A percentile compares a stretch with the other conserved stretches of the same genome.
These are phyloP conservation scores for Casuarina equisetifolia DNA, from an alignment of 306 rosid genomes.

Conservation along the genomic window DNA sequence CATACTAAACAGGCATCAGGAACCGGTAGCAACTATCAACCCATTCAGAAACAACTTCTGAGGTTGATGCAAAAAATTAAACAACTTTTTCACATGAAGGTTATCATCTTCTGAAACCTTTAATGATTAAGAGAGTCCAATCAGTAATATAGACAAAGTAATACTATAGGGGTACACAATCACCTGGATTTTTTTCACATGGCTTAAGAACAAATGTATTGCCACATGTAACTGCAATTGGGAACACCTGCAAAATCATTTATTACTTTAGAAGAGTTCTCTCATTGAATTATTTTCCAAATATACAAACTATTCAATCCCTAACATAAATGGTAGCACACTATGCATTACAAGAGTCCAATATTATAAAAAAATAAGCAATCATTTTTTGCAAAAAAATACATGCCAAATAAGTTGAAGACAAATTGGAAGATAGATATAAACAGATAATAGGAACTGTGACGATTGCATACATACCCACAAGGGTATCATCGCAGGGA, in stretches of 20 bases:
- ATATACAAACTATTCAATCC: conserved; percentile 17
- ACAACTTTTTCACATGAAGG: background rate
- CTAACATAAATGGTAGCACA: background rate
- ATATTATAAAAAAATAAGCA: background rate
- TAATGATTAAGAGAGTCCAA: conserved; percentile 4
- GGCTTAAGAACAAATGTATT: conserved; percentile 76
- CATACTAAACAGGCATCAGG: background rate
- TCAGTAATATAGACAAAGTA: conserved; percentile 6
- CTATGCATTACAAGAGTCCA: background rate
- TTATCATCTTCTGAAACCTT: background rate
- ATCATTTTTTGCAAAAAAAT: background rate
- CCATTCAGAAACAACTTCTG: background rate
- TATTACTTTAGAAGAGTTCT: conserved; percentile 16
- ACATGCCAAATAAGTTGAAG: conserved; percentile 1
- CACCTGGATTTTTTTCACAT: conserved; percentile 71
- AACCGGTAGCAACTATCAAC: background rate
- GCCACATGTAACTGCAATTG: conserved; percentile 71
- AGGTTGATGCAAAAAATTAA: background rate
- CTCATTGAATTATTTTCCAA: background rate
- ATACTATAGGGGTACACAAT: conserved; percentile 13
- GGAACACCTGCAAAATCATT: conserved; percentile 62
- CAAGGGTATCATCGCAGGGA: conserved; percentile 58
- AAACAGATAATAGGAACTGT: conserved; percentile 8
- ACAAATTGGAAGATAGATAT: conserved; percentile 9
- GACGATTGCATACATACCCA: conserved; percentile 56